phyloP scores from a whole-genome alignment of 2,329 filamentous ascomycete species.

The Trichophyton benhamiae region DNA sequence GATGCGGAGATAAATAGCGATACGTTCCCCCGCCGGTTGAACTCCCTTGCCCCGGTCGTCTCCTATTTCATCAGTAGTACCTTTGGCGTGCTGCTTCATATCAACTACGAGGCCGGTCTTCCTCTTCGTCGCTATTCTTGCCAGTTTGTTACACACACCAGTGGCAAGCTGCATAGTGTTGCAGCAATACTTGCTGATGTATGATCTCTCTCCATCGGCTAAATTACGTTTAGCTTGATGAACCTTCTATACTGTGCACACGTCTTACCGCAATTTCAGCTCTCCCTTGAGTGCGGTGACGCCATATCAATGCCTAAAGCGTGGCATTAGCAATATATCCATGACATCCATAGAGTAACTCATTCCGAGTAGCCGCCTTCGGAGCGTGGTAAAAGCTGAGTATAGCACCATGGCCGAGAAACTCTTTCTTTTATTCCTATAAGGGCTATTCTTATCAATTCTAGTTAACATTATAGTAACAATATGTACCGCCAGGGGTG shows the following conservation, averaged over 20 bases:
- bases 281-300: not conserved
- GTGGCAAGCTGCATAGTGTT: conserved; percentile 1
- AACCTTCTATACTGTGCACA: not conserved
- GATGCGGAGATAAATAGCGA: conserved; percentile 2
- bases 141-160: not conserved
- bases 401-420: not conserved
- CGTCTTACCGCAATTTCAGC: not conserved
- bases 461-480: too few species aligned
- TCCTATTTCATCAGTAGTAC: not conserved
- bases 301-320: not conserved
- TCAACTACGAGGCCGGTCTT: not conserved
- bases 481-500: not conserved
- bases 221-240: not conserved
- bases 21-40: not conserved
- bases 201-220: not conserved
- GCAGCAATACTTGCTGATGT: not conserved
- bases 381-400: not conserved
- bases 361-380: not conserved
- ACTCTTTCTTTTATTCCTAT: not conserved
- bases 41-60: too few species aligned
- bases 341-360: not conserved
- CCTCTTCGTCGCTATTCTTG: not conserved
- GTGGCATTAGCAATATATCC: not conserved
- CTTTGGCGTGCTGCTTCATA: not conserved
- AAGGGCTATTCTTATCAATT: not conserved